Evolutionary conservation across 805 yeast species (phyloP), one percentile per base, ranked within the genome.

Genomic region (Kodamaea sagamina): DNA sequence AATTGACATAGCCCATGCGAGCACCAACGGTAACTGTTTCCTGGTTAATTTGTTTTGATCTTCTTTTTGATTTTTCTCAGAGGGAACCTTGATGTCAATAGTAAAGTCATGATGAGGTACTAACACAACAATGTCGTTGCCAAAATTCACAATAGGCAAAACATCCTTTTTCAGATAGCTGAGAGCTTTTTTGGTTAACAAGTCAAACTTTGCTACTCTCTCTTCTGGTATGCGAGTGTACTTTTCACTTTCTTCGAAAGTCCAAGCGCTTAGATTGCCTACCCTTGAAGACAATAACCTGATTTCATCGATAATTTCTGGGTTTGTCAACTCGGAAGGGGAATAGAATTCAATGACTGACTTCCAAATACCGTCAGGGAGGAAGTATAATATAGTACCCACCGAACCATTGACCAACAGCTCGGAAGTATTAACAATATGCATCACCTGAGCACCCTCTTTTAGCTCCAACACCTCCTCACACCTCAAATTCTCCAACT

Each of bases 381-480:
- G 63, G 50, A 85, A 82, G 12, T 75, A 81, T 6, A 79, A 52
- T 1, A 93, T 84, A 28, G 74, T 79, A 0, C 99, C 99, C 28
- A 92, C 69, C 0, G 97, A 79, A 2, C 99, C 99, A 65, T 93
- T 93, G 31, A 93, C 98, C 28, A 93, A 68, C 7, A 80, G 84
- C 50, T 87, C 90, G 21, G 77, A 73, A 6, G 46, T 42, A 59
- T 93, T 93, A 54, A 86, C 88, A 51, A 93, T 66, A 74, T 88
- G 81, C 97, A 93, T 90, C 1, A 93, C 97, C 62, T 93, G 99
- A 0, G 97, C 95, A 27, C 88, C 89, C 42, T 79, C 82, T 60
- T 90, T 92, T 50, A 93, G 66, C 2, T 68, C 72, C 11, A 93
- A 57, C 5, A 53, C 58, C 44, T 75, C 73, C 19, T 84, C 86